Evolutionary conservation across 257 asterid genomes (phyloP), one percentile per base, ranked within the genome.

Genomic region (Jacaranda mimosifolia): DNA sequence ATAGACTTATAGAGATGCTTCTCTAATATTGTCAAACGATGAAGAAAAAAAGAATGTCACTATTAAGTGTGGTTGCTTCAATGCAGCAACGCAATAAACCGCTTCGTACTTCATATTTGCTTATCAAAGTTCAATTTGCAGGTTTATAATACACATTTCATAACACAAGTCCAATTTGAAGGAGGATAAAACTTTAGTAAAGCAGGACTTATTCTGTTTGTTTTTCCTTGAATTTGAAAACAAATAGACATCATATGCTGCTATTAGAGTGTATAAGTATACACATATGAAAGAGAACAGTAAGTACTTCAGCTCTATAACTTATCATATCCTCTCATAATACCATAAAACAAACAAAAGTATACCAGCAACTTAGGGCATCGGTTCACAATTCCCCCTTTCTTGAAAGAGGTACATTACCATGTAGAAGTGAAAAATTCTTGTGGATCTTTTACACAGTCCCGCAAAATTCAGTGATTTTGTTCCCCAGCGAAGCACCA

Each of bases 401-500:
- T 9, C 42, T 9, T 15, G 62, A 69, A 2, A 19, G 38, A 26
- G 32, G 32, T 26, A 1, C 2, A 21, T 35, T 21, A 56, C 52
- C 58, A 52, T 11, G 62, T 55, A 14, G 32, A 26, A 26, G 32
- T 26, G 32, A 42, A 17, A 43, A 71, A 42, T 13, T n/a, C n/a
- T n/a, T n/a, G n/a, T n/a, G n/a, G n/a, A n/a, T n/a, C n/a, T n/a
- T n/a, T n/a, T n/a, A n/a, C n/a, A n/a, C n/a, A 66, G 39, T 36
- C 84, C 59, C n/a, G 21, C 45, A 39, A 26, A 26, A 26, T 26
- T 9, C 43, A 52, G 46, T 21, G 42, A 67, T 32, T 38, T 45
- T 21, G 58, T 43, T 55, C n/a, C 70, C 43, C 21, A 40, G 32
- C 32, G 17, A 56, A 75, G 82, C 76, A 81, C 55, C 9, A 51